Percentiles rank a stretch among this genome's conserved stretches.
Evolutionary conservation across 495 filamentous ascomycete species (phyloP).

Genomic region (Collariella sp.): DNA sequence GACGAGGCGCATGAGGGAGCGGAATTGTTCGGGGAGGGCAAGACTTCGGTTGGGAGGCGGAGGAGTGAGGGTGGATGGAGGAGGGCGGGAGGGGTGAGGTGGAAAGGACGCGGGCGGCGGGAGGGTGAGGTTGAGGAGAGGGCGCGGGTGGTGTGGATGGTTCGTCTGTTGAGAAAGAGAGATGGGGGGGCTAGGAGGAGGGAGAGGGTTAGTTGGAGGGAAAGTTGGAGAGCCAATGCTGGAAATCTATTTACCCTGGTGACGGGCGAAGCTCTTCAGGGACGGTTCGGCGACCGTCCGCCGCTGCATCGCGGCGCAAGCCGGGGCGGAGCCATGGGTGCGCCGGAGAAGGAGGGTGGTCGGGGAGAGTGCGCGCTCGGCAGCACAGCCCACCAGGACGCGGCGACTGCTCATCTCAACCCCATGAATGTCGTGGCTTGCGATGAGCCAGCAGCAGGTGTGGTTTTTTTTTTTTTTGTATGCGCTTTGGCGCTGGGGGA

Average conservation of each 20-base stretch:
- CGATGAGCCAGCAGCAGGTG: background rate
- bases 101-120: slow-evolving; percentile 5
- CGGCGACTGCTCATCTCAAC: slow-evolving; percentile 22
- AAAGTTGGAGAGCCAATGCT: too few relatives aligned
- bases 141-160: slow-evolving; percentile 6
- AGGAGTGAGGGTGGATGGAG: slow-evolving; percentile 5
- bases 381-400: slow-evolving; percentile 18
- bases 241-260: too few relatives aligned
- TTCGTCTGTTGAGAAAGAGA: background rate
- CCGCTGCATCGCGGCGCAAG: background rate
- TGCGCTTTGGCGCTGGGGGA: background rate
- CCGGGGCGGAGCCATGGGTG: slow-evolving; percentile 5
- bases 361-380: slow-evolving; percentile 12
- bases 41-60: background rate
- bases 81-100: slow-evolving; percentile 9
- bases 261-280: too few relatives aligned
- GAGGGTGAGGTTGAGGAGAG: background rate
- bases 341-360: background rate
- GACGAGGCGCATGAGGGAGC: slow-evolving; percentile 58
- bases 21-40: slow-evolving; percentile 38
- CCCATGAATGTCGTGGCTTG: slow-evolving; percentile 14
- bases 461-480: background rate
- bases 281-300: background rate
- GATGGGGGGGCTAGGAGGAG: background rate
- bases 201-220: background rate